Percentiles rank a stretch among this genome's conserved stretches.
Conservation (phyloP, 1,284 basidiomycete genomes). For the Puccinia coronata region DNA sequence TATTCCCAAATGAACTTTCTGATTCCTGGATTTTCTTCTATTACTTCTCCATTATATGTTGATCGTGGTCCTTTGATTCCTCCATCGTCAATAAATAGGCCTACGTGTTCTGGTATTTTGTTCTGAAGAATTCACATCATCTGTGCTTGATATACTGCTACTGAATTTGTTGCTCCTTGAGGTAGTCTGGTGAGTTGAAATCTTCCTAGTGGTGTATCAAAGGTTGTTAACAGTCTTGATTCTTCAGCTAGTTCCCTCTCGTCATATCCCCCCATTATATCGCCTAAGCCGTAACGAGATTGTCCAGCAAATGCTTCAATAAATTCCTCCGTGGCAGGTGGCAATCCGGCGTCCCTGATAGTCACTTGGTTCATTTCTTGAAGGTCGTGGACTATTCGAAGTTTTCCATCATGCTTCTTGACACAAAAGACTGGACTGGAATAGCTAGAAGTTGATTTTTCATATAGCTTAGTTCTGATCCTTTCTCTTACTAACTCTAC, state of each 20-base stretch:
- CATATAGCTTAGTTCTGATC: background rate
- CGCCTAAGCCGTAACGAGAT: background rate
- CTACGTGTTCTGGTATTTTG: background rate
- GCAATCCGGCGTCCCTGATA: slow-evolving; percentile 1
- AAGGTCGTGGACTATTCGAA: background rate
- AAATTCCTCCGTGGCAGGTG: background rate
- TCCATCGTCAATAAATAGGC: slow-evolving; percentile 11
- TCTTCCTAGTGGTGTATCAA: slow-evolving; percentile 11
- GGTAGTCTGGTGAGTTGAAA: slow-evolving; percentile 18
- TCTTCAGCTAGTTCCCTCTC: background rate
- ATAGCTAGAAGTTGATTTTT: background rate
- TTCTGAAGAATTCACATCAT: slow-evolving; percentile 31
- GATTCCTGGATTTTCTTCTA: background rate
- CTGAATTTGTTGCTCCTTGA: slow-evolving; percentile 31
- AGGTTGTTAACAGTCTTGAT: slow-evolving; percentile 7
- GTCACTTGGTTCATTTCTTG: background rate
- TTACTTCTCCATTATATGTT: background rate
- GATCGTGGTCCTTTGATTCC: background rate
- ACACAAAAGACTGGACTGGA: background rate
- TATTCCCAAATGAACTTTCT: slow-evolving; percentile 2
- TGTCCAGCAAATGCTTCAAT: background rate
- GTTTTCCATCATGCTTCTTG: background rate
- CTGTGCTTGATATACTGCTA: slow-evolving; percentile 30
- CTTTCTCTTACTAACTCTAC: background rate
- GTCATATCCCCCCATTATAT: slow-evolving; percentile 29